These are phyloP conservation scores for Cerioporus squamosus DNA, from an alignment of 1,284 basidiomycete species.

Conservation along the genomic window DNA sequence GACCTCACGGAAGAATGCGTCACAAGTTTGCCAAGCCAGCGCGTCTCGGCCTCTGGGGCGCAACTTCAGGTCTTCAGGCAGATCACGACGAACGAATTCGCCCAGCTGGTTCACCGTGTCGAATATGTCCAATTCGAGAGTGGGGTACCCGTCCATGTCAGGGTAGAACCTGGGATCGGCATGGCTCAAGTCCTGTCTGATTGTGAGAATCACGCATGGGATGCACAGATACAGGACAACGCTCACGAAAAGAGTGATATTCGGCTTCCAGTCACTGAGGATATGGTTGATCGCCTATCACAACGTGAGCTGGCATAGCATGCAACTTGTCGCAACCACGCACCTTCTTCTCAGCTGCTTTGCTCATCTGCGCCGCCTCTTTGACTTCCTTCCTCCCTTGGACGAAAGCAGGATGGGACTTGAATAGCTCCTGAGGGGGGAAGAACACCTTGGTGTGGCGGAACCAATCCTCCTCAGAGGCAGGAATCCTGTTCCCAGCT, in stretches of 20 bases:
- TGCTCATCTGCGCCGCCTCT: no score
- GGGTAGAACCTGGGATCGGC: background rate
- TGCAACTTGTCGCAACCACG: no score
- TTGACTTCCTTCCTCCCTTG: no score
- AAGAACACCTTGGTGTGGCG: no score
- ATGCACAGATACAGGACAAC: background rate
- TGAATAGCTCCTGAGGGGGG: no score
- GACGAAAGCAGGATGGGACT: no score
- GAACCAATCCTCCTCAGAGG: no score
- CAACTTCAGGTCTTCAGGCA: background rate
- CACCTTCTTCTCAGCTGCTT: background rate
- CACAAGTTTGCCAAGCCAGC: background rate
- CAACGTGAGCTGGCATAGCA: no score
- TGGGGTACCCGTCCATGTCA: background rate
- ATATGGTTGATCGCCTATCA: slow-evolving; percentile 4
- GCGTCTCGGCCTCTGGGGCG: background rate
- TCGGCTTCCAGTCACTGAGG: slow-evolving; percentile 8
- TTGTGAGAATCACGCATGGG: no score
- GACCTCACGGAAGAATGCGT: background rate
- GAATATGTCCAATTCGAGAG: slow-evolving; percentile 5
- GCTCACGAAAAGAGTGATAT: slow-evolving; percentile 12
- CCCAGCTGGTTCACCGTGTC: background rate
- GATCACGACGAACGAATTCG: background rate
- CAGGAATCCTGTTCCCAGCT: no score
- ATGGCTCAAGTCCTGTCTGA: no score